Percentiles rank a stretch among this genome's conserved stretches.
Conservation (phyloP, 352 stramenopile genomes). For the Pseudoperonospora humuli region DNA sequence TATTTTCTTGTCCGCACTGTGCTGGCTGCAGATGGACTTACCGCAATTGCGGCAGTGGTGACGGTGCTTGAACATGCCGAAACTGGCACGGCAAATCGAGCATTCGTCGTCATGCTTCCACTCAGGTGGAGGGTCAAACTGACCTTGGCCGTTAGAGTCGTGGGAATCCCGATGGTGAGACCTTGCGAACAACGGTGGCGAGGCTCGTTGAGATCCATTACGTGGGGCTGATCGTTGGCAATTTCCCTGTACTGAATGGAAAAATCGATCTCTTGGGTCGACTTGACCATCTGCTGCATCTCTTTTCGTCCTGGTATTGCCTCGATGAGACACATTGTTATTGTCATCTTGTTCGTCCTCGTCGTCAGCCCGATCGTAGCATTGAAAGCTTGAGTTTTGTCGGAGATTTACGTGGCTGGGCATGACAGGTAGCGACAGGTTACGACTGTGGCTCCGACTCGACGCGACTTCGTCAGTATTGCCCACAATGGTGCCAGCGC, state of each 20-base stretch:
- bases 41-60: slow-evolving; percentile 82
- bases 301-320: slow-evolving; percentile 16
- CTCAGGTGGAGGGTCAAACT: slow-evolving; percentile 50
- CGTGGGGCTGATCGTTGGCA: slow-evolving; percentile 10
- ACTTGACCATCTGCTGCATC: slow-evolving; percentile 1
- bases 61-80: slow-evolving; percentile 81
- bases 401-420: slow-evolving; percentile 38
- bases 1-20: slow-evolving; percentile 79
- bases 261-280: slow-evolving; percentile 7
- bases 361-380: slow-evolving; percentile 20
- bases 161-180: slow-evolving; percentile 24
- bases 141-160: slow-evolving; percentile 12
- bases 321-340: slow-evolving; percentile 13
- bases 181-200: slow-evolving; percentile 16
- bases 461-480: slow-evolving; percentile 5
- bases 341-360: slow-evolving; percentile 11
- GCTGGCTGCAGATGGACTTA: slow-evolving; percentile 74
- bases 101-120: slow-evolving; percentile 76
- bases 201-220: slow-evolving; percentile 14
- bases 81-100: slow-evolving; percentile 64
- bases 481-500: slow-evolving; percentile 2
- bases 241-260: slow-evolving; percentile 15
- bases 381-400: slow-evolving; percentile 11
- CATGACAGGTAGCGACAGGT: slow-evolving; percentile 51
- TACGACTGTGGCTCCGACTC: slow-evolving; percentile 22